A percentile compares a stretch with the other conserved stretches of the same genome.
These are phyloP conservation scores for Chionographis japonica DNA, from an alignment of 106 monocot species.

Conservation along the genomic window DNA sequence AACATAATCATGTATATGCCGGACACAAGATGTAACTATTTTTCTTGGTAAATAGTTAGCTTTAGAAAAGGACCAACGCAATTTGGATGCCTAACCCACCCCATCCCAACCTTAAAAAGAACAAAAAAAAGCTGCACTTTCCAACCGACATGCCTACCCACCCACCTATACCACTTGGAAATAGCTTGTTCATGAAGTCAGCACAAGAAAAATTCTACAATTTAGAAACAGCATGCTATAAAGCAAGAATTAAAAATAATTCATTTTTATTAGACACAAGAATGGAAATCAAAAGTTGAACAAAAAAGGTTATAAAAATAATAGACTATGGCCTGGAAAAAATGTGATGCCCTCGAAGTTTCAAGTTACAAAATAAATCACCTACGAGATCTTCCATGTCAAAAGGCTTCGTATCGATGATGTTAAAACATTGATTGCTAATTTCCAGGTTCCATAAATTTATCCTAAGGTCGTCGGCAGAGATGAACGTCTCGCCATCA, in stretches of 20 bases:
- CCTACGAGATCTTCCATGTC: slow-evolving; percentile 75
- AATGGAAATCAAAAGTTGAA: not conserved
- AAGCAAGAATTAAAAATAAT: not conserved
- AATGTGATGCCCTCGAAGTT: not conserved
- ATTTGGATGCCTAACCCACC: too few species aligned
- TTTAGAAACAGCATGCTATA: not conserved
- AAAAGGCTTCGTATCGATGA: slow-evolving; percentile 57
- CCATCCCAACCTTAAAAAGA: too few species aligned
- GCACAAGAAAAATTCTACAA: not conserved
- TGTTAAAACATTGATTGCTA: slow-evolving; percentile 51
- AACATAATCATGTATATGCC: too few species aligned
- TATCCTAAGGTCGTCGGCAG: slow-evolving; percentile 57
- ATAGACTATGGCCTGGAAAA: not conserved
- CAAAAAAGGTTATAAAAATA: not conserved
- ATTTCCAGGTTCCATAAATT: slow-evolving; percentile 65
- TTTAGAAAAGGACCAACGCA: too few species aligned
- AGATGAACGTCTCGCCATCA: slow-evolving; percentile 64
- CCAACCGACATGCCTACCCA: too few species aligned
- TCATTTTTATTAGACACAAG: not conserved
- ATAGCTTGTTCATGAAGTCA: not conserved
- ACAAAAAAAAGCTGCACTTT: too few species aligned
- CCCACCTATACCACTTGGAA: not conserved
- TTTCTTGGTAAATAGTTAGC: too few species aligned
- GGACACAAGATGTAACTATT: too few species aligned
- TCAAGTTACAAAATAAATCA: slow-evolving; percentile 31